Evolutionary conservation across 2,329 filamentous ascomycete species (phyloP), one percentile per base, ranked within the genome.

Genomic region (Botrytis pseudocinerea): DNA sequence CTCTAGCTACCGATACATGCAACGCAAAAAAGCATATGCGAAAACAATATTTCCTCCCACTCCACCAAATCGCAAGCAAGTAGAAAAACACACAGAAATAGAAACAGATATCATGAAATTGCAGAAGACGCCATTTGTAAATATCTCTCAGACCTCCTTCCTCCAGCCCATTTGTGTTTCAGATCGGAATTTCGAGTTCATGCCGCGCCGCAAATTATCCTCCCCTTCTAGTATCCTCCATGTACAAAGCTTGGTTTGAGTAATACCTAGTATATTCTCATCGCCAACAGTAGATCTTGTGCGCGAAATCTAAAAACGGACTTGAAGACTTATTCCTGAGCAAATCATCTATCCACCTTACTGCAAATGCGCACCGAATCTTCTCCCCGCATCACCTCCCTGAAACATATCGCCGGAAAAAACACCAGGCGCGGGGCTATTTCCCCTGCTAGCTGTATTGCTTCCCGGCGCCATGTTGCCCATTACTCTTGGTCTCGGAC

Each of bases 401-500:
- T 57, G 65, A 57, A 59, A 57, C 1, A 72, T 6, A 64, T 72
- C 54, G 25, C 60, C 70, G 16, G 63, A 70, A 62, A 72, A 72
- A 44, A 46, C 74, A 10, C 75, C 75, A 10, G 76, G 75, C 28
- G 75, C 75, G 48, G 78, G 78, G 73, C 78, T 79, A 70, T 76
- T 79, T 14, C 78, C 77, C 54, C 78, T 71, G 70, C 75, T 77
- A 1, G 74, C 74, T 28, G 48, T 51, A n/a, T 68, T 69, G 10
- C 65, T 69, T 42, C 63, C 51, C 18, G 70, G 70, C 40, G 72
- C 70, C 40, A 75, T 69, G 18, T 71, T 71, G 38, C 73, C 76
- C 9, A 73, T 22, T 12, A 70, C 74, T 1, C 75, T 76, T 20
- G 74, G 63, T 40, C 75, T 74, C 48, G 63, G 72, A 40, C 73